A percentile compares a stretch with the other conserved stretches of the same genome.
These are phyloP conservation scores for Immersiella caudata DNA, from an alignment of 495 filamentous ascomycete genomes.

Conservation along the genomic window DNA sequence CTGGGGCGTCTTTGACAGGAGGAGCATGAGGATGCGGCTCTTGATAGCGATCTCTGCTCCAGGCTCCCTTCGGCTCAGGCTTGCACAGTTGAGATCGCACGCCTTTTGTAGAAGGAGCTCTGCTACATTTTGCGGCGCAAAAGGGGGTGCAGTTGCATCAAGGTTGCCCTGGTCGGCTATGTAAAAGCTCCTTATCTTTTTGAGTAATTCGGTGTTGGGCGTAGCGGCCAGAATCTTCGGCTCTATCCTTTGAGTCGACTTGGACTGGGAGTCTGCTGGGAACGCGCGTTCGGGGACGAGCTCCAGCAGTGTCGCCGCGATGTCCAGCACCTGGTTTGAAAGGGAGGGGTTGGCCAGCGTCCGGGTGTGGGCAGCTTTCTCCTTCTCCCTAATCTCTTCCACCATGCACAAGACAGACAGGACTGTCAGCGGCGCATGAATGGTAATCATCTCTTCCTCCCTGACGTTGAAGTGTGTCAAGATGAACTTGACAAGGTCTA, in stretches of 20 bases:
- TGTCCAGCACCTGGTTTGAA: constrained; percentile 50
- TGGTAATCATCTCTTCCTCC: constrained; percentile 91
- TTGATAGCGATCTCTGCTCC: constrained; percentile 46
- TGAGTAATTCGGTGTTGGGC: constrained; percentile 57
- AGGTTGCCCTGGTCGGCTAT: constrained; percentile 57
- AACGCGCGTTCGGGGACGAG: constrained; percentile 75
- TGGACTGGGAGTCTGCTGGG: constrained; percentile 37
- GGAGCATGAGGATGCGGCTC: constrained; percentile 56
- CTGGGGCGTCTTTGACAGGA: constrained; percentile 60
- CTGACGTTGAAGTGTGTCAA: constrained; percentile 86
- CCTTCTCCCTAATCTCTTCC: constrained; percentile 43
- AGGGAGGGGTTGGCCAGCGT: constrained; percentile 21
- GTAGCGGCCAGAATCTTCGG: constrained; percentile 36
- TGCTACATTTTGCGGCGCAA: constrained; percentile 57
- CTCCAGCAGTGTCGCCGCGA: constrained; percentile 60
- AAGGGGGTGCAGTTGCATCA: constrained; percentile 57
- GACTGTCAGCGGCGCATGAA: constrained; percentile 78
- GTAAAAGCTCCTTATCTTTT: constrained; percentile 68
- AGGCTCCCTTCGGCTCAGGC: constrained; percentile 41
- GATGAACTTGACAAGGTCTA: constrained; percentile 80
- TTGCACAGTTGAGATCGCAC: constrained; percentile 55
- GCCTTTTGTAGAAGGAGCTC: constrained; percentile 66
- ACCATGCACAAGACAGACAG: constrained; percentile 69
- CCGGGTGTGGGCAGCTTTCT: constrained; percentile 16
- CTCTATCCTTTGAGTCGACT: constrained; percentile 28